Percentiles rank a stretch among this genome's conserved stretches.
These are phyloP conservation scores for Talinum fruticosum DNA, from an alignment of 148 eudicot species.

Conservation along the genomic window DNA sequence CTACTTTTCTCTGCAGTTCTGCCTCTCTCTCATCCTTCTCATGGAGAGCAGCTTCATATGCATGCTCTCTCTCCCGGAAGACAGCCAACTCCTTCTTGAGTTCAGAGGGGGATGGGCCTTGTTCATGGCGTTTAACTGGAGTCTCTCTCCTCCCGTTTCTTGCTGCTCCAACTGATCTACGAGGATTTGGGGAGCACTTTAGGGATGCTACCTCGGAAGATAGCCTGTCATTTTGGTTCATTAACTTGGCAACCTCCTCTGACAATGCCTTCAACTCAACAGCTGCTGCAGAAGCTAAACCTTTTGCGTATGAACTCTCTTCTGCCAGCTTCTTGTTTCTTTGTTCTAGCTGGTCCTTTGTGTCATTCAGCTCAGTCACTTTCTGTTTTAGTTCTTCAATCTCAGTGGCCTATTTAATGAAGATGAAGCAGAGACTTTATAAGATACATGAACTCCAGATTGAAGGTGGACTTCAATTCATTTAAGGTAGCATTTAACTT, in stretches of 20 bases:
- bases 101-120: constrained; percentile 48
- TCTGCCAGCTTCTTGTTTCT: constrained; percentile 89
- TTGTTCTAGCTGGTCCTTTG: constrained; percentile 71
- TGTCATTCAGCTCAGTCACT: constrained; percentile 46
- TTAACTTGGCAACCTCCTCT: constrained; percentile 90
- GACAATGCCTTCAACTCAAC: constrained; percentile 92
- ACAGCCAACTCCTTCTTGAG: constrained; percentile 72
- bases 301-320: constrained; percentile 96
- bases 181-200: constrained; percentile 59
- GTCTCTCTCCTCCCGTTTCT: constrained; percentile 66
- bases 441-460: not conserved
- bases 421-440: not conserved
- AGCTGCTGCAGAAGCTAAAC: constrained; percentile 97
- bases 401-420: constrained; percentile 44
- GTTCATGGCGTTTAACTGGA: constrained; percentile 54
- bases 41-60: constrained; percentile 69
- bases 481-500: not conserved
- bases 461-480: not conserved
- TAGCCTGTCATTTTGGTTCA: constrained; percentile 84
- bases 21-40: constrained; percentile 72
- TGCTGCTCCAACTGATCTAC: constrained; percentile 42
- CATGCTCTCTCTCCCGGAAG: constrained; percentile 68
- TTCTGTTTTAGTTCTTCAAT: constrained; percentile 62
- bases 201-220: constrained; percentile 63
- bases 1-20: constrained; percentile 63